These are phyloP conservation scores for Phytophthora meadii DNA, from an alignment of 352 stramenopile genomes.

Conservation along the genomic window DNA sequence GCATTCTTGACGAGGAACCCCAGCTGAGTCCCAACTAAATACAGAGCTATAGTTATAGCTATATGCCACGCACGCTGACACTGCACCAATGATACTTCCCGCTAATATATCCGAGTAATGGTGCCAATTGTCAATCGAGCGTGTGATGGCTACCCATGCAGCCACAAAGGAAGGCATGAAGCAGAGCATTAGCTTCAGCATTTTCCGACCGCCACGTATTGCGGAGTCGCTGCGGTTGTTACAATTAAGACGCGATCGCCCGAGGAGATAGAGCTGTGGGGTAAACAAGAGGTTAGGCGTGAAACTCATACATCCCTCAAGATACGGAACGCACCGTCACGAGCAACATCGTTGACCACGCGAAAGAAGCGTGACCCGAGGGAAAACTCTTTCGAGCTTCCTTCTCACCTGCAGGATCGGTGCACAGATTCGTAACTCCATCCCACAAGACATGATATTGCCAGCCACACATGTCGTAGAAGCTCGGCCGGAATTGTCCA, in stretches of 20 bases:
- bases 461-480: slow-evolving; percentile 85
- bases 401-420: slow-evolving; percentile 50
- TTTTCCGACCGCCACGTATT: slow-evolving; percentile 54
- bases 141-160: slow-evolving; percentile 72
- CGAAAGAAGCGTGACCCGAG: slow-evolving; percentile 72
- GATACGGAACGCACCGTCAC: slow-evolving; percentile 39
- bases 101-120: slow-evolving; percentile 81
- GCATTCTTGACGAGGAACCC: slow-evolving; percentile 47
- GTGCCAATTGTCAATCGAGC: slow-evolving; percentile 83
- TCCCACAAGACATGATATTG: slow-evolving; percentile 69
- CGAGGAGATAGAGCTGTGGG: slow-evolving; percentile 70
- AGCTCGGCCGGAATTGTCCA: slow-evolving; percentile 71
- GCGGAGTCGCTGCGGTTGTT: slow-evolving; percentile 52
- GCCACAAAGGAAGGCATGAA: slow-evolving; percentile 68
- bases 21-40: slow-evolving; percentile 57
- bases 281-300: slow-evolving; percentile 3
- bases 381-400: slow-evolving; percentile 75
- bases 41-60: slow-evolving; percentile 72
- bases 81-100: slow-evolving; percentile 58
- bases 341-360: slow-evolving; percentile 77
- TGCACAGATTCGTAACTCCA: slow-evolving; percentile 67
- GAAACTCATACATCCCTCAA: background rate
- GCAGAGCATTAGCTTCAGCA: slow-evolving; percentile 73
- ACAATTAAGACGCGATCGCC: slow-evolving; percentile 59
- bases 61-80: slow-evolving; percentile 50